A percentile compares a stretch with the other conserved stretches of the same genome.
These are phyloP conservation scores for Psilocybe cubensis DNA, from an alignment of 768 basidiomycete genomes.

Conservation along the genomic window DNA sequence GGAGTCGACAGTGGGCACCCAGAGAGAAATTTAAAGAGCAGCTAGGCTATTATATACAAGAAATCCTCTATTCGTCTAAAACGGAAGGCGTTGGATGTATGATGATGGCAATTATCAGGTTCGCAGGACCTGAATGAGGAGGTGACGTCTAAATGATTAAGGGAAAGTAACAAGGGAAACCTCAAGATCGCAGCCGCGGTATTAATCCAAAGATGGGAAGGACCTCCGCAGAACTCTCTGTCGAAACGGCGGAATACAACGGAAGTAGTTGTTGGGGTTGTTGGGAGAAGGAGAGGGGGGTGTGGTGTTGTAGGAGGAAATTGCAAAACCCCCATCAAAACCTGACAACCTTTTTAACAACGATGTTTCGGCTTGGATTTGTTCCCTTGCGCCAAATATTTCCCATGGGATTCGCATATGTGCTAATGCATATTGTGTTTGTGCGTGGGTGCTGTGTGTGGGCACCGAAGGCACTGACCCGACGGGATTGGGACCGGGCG, in stretches of 20 bases:
- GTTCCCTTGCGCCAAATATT: conserved; percentile 11
- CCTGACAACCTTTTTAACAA: conserved; percentile 22
- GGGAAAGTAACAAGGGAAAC: conserved; percentile 1
- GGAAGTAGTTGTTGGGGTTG: conserved; percentile 8
- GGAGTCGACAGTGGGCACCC: conserved; percentile 21
- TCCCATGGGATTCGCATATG: conserved; percentile 8
- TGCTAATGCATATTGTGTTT: conserved; percentile 6
- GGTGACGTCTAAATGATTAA: conserved; percentile 1
- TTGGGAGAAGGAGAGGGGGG: conserved; percentile 15
- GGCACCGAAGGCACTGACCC: conserved; percentile 10
- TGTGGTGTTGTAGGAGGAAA: no score
- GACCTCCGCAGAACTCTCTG: conserved; percentile 12
- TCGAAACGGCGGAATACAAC: conserved; percentile 11
- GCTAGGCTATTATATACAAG: conserved; percentile 14
- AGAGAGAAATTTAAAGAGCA: conserved; percentile 10
- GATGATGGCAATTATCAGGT: conserved; percentile 6
- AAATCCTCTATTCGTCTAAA: conserved; percentile 4
- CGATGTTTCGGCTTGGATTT: conserved; percentile 15
- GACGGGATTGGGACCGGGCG: conserved; percentile 11
- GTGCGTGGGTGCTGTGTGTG: conserved; percentile 9
- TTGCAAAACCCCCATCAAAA: conserved; percentile 15
- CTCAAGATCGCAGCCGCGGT: conserved; percentile 8
- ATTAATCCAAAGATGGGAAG: conserved; percentile 15
- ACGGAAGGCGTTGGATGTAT: conserved; percentile 4
- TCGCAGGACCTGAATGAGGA: background rate